These are phyloP conservation scores for Pelargonium myrrhifolium DNA, from an alignment of 441 rosid species.

Conservation along the genomic window DNA sequence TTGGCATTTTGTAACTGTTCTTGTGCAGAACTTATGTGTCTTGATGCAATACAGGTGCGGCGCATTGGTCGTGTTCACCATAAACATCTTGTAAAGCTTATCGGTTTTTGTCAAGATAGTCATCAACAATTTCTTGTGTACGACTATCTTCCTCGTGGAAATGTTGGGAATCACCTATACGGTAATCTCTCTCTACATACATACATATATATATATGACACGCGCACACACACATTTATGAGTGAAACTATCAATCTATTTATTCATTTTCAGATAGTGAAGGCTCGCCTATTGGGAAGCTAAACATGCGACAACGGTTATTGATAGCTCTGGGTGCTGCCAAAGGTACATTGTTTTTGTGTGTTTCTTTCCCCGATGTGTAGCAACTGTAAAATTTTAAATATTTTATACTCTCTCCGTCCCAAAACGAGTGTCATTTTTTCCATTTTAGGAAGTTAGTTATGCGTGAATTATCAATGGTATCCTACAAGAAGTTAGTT, in stretches of 20 bases:
- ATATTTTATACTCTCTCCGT: too few relatives aligned
- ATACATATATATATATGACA: too few relatives aligned
- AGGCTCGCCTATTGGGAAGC: constrained; percentile 36
- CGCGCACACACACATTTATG: not conserved
- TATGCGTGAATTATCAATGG: too few relatives aligned
- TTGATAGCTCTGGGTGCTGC: constrained; percentile 39
- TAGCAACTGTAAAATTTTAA: not conserved
- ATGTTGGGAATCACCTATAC: constrained; percentile 34
- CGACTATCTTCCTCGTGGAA: constrained; percentile 37
- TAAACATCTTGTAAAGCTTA: constrained; percentile 37
- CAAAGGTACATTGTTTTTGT: constrained; percentile 27
- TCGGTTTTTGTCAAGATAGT: constrained; percentile 34
- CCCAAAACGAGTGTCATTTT: too few relatives aligned
- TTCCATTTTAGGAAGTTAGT: too few relatives aligned
- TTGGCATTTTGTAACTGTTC: constrained; percentile 1
- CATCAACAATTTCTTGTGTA: constrained; percentile 33
- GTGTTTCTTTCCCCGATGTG: not conserved
- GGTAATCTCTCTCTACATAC: constrained; percentile 32
- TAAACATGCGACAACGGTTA: constrained; percentile 36
- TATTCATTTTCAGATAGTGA: constrained; percentile 25
- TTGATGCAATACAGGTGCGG: constrained; percentile 29
- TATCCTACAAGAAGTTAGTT: too few relatives aligned
- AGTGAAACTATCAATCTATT: not conserved
- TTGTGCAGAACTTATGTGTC: constrained; percentile 4
- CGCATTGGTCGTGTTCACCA: constrained; percentile 27